These are phyloP conservation scores for Cyberlindnera samutprakarnensis DNA, from an alignment of 805 yeast species.

Conservation along the genomic window DNA sequence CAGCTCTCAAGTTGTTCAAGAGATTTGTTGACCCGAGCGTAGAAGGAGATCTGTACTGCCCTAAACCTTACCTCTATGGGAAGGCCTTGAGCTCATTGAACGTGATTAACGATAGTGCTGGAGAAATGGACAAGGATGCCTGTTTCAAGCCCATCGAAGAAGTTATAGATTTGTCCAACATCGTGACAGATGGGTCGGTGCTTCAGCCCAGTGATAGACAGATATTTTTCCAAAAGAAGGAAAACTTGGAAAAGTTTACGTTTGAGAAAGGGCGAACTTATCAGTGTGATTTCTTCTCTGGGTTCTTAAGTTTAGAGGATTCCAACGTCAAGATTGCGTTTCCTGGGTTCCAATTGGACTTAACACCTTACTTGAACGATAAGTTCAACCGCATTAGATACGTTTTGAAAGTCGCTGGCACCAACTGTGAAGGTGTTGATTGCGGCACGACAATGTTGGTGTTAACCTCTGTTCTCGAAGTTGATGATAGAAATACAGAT, in stretches of 20 bases:
- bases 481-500: no score
- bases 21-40: conserved; percentile 58
- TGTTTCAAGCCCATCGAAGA: no score
- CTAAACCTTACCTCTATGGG: conserved; percentile 58
- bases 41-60: conserved; percentile 52
- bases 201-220: conserved; percentile 35
- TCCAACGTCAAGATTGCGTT: conserved; percentile 43
- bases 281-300: conserved; percentile 46
- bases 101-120: conserved; percentile 26
- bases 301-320: conserved; percentile 41
- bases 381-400: conserved; percentile 38
- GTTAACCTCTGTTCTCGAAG: no score
- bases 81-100: conserved; percentile 52
- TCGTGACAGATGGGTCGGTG: conserved; percentile 14
- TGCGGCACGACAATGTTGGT: no score
- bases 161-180: conserved; percentile 10
- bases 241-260: conserved; percentile 31
- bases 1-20: conserved; percentile 50
- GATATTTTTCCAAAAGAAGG: conserved; percentile 33
- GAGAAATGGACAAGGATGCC: conserved; percentile 8
- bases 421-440: no score
- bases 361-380: conserved; percentile 35
- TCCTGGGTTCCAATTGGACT: conserved; percentile 43
- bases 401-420: conserved; percentile 37
- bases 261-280: conserved; percentile 35